Evolutionary conservation across 2,329 filamentous ascomycete species (phyloP).

Genomic region (Apiospora kogelbergensis): DNA sequence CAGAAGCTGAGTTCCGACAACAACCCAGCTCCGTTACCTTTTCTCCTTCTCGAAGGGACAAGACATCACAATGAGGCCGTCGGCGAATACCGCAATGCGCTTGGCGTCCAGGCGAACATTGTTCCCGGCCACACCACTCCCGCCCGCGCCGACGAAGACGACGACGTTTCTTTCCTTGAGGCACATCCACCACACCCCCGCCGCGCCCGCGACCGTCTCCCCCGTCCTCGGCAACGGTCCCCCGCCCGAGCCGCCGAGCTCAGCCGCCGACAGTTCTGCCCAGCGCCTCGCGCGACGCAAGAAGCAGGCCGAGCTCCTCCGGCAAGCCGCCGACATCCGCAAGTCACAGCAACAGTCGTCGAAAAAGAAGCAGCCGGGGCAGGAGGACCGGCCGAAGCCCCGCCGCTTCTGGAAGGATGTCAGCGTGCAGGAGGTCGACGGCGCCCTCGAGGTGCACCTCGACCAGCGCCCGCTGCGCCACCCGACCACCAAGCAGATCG

Average conservation of each 20-base stretch:
- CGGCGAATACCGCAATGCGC: neutral
- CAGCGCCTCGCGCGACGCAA: slow-evolving; percentile 49
- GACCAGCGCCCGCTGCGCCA: slow-evolving; percentile 80
- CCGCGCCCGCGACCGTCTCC: slow-evolving; percentile 46
- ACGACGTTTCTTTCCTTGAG: neutral
- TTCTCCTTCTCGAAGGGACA: neutral
- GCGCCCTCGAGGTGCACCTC: slow-evolving; percentile 66
- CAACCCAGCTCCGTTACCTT: neutral
- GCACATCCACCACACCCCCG: slow-evolving; percentile 30
- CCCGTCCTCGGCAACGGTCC: slow-evolving; percentile 58
- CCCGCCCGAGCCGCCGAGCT: slow-evolving; percentile 55
- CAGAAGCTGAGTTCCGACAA: neutral
- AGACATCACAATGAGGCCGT: neutral
- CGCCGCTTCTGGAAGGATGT: slow-evolving; percentile 92
- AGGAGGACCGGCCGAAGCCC: slow-evolving; percentile 35
- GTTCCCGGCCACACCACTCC: neutral
- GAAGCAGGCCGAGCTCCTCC: slow-evolving; percentile 56
- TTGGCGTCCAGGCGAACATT: neutral
- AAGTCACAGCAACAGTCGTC: neutral
- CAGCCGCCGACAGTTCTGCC: slow-evolving; percentile 35
- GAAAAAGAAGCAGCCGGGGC: slow-evolving; percentile 34
- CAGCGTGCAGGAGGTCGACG: slow-evolving; percentile 63
- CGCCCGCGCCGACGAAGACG: neutral
- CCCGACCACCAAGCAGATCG: slow-evolving; percentile 66
- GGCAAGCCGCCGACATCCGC: slow-evolving; percentile 49